phyloP scores from a whole-genome alignment of 2,329 filamentous ascomycete species.

The Penicillium sp. region DNA sequence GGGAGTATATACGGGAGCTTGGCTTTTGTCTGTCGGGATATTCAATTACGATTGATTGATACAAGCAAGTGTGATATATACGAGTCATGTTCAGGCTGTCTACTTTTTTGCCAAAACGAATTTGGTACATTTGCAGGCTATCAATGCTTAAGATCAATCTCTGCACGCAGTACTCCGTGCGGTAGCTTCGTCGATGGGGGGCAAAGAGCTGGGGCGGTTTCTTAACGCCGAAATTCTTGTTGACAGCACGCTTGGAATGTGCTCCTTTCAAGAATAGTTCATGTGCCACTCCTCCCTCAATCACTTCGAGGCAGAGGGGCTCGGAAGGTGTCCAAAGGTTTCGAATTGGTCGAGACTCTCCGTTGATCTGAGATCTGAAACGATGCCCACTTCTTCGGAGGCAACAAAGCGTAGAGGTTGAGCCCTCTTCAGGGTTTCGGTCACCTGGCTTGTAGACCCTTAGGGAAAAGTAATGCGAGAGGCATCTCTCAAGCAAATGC shows the following conservation, averaged over 20 bases:
- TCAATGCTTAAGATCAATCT: neutral
- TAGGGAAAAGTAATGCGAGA: neutral
- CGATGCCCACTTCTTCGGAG: neutral
- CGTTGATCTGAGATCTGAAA: neutral
- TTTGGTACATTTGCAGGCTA: neutral
- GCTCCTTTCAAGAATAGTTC: neutral
- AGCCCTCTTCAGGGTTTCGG: neutral
- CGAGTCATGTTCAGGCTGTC: neutral
- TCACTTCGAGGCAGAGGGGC: neutral
- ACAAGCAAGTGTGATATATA: neutral
- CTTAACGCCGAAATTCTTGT: constrained; percentile 4
- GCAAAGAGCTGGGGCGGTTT: neutral
- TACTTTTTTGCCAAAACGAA: too few relatives aligned
- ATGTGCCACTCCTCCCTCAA: constrained; percentile 17
- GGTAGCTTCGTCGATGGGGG: neutral
- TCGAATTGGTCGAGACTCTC: neutral
- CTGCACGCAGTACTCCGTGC: neutral
- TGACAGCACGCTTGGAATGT: constrained; percentile 14
- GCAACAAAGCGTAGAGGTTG: neutral
- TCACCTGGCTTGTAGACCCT: neutral
- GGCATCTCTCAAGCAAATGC: neutral
- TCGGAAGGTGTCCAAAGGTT: neutral
- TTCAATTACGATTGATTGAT: neutral
- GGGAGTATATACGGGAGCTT: neutral
- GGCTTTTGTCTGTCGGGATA: neutral